Base-by-base conservation (phyloP, 192 early-diverging fungal species). In the Coemansia sp. region DNA sequence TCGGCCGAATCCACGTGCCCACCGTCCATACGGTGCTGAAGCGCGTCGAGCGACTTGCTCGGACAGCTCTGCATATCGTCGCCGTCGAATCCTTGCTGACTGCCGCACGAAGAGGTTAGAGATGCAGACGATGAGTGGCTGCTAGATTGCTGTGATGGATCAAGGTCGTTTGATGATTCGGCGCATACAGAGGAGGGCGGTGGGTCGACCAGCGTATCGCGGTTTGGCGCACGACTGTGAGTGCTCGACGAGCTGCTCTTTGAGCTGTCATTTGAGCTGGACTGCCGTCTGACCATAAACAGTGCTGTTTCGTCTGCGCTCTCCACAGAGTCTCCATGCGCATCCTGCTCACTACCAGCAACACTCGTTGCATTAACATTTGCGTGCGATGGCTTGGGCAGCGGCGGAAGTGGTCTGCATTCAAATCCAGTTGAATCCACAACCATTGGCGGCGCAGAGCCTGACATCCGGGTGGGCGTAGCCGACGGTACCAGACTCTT, bases 191-290 rank as follows among this genome's bases (percentile, higher is more conserved):
- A 52, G 36, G 26, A 28, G 7, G 59, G 11, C 23, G 42, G 51
- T 48, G 26, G 8, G 20, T 74, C 58, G 36, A 75, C 72, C 23
- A 75, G 56, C 54, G 72, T 75, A 56, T 75, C 63, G 28, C 72
- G 44, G 26, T 63, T 62, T 26, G 44, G 40, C 10, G 23, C 63
- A 9, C 63, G 38, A 28, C 54, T 47, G 63, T 54, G 48, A 19
- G 17, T 52, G 25, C 60, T 62, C 23, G 31, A 31, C 1, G 31
- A 31, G 5, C 47, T 48, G 46, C 17, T 17, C 46, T 48, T 19
- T 5, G 44, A n/a, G n/a, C 44, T 44, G 42, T 15, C 9, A 8
- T 44, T 15, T 15, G 44, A 64, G 46, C 54, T 22, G n/a, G 63
- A 49, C 44, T 47, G 49, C 28, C 40, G 47, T 26, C 50, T 64